Base-by-base conservation (phyloP, 192 early-diverging fungal genomes). In the Backusella morwellensis region DNA sequence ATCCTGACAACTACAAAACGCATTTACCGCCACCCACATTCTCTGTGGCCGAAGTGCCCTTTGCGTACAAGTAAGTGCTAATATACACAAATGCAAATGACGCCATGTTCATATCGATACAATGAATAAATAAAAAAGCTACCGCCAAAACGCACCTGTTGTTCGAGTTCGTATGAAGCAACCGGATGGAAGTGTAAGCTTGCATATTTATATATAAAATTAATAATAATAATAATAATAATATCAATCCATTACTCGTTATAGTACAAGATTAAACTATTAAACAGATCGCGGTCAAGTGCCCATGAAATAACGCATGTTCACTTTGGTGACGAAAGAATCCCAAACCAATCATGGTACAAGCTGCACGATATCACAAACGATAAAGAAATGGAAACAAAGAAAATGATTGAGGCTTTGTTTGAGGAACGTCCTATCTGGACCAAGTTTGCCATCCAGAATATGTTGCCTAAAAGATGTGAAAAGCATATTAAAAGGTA, bases 21-120 rank as follows among this genome's bases (percentile, higher is more conserved):
- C 80, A 81, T 47, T 81, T 92, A 52, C 91, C 91, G 1, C 90
- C 91, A 41, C 91, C 92, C 11, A 35, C 79, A 17, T 91, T 93
- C 63, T 84, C 86, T 12, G 72, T 81, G 35, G 75, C 78, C 4
- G 88, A 91, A 66, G 84, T 83, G 74, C 86, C 90, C 12, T 80
- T 76, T 38, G 76, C 81, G 23, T 92, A 92, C 75, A 81, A 86
- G 87, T 91, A 80, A 50, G 47, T 50, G 47, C 9, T 44, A 44
- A 44, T 14, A 14, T 32, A 32, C 42, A 7, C 2, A 0, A 44
- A 44, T 14, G 3, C 42, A 44, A 44, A 50, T 75, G 41, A 15
- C 2, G 32, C 0, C 32, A 32, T 2, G 32, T 32, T 32, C 32
- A 32, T 3, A 32, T 32, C 32, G 32, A 32, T 32, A 32, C 3